Percentiles rank a stretch among this genome's conserved stretches.
Evolutionary conservation across 495 filamentous ascomycete genomes (phyloP).

Genomic region (Xylaria scruposa): DNA sequence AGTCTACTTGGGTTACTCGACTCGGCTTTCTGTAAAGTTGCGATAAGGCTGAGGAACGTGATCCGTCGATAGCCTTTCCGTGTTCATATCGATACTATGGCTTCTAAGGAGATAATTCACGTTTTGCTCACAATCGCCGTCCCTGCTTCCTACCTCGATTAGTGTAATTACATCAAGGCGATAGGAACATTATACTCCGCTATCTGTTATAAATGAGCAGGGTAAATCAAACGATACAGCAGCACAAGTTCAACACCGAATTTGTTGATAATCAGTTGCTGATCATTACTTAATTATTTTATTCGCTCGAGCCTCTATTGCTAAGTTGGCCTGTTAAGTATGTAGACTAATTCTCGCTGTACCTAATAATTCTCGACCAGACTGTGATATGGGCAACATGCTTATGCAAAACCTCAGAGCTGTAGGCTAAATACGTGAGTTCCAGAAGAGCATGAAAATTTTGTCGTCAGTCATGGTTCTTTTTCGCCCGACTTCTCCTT

Average conservation of each 20-base stretch:
- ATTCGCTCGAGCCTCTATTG: background rate
- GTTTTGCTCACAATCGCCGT: background rate
- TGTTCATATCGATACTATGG: no score
- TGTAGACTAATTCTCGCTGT: background rate
- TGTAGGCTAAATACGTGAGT: background rate
- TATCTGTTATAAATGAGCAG: background rate
- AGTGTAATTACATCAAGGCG: background rate
- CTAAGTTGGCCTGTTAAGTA: background rate
- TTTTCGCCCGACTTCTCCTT: background rate
- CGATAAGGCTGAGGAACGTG: background rate
- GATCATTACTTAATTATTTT: background rate
- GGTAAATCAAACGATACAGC: background rate
- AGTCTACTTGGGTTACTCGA: background rate
- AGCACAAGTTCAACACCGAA: background rate
- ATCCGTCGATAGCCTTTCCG: background rate
- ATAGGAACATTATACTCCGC: background rate
- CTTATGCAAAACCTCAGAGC: background rate
- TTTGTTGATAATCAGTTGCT: background rate
- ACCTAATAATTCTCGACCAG: background rate
- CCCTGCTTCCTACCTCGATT: background rate
- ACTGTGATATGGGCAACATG: background rate
- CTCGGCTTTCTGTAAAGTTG: background rate
- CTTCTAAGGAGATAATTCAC: background rate
- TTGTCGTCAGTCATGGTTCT: background rate
- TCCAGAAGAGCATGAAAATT: background rate